These are phyloP conservation scores for Citrus reticulata DNA, from an alignment of 345 rosid species.

Conservation along the genomic window DNA sequence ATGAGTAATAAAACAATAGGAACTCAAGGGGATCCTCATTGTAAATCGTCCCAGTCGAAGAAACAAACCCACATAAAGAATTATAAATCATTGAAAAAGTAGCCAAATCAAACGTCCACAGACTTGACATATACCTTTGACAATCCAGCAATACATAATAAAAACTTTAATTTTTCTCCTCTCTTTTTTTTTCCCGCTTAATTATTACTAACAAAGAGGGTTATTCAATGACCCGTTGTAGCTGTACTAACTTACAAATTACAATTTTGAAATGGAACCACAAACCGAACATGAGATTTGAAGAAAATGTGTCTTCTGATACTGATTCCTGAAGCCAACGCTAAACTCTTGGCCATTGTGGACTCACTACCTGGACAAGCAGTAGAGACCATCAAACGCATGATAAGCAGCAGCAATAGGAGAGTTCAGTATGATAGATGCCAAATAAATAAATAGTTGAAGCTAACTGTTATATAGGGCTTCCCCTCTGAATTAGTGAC, in stretches of 20 bases:
- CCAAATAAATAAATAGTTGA: not conserved
- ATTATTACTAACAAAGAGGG: not conserved
- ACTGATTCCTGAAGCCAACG: not conserved
- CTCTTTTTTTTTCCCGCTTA: too few species aligned
- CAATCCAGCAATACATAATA: too few species aligned
- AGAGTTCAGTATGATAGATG: not conserved
- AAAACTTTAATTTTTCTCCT: too few species aligned
- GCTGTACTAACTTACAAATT: not conserved
- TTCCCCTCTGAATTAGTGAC: not conserved
- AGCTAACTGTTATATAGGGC: not conserved
- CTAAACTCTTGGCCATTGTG: slow-evolving; percentile 86
- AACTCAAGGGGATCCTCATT: too few species aligned
- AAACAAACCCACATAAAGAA: too few species aligned
- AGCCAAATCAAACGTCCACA: too few species aligned
- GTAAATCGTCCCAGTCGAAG: too few species aligned
- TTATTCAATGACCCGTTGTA: not conserved
- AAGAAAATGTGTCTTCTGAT: not conserved
- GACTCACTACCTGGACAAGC: slow-evolving; percentile 78
- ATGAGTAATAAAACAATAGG: too few species aligned
- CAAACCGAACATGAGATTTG: not conserved
- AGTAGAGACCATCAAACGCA: not conserved
- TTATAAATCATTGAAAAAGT: too few species aligned
- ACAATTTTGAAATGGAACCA: not conserved
- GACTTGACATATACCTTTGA: too few species aligned
- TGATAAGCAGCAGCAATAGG: not conserved